Conservation (phyloP, 768 basidiomycete species). For the Mycena sanguinolenta region DNA sequence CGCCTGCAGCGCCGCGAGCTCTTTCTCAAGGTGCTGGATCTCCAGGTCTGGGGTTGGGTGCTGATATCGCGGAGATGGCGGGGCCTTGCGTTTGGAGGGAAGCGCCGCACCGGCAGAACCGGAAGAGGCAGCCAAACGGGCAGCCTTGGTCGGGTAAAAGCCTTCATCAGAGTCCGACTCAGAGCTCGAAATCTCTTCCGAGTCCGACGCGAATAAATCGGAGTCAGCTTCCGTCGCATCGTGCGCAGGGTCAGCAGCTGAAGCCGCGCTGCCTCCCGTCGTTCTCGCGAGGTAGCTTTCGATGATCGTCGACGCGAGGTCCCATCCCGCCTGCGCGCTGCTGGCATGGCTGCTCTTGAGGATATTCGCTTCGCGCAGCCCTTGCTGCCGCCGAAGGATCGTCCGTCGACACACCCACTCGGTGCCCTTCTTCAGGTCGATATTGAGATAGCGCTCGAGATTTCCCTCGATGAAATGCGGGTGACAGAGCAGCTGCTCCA, state of each 20-base stretch:
- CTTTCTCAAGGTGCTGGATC: not conserved
- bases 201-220: no score
- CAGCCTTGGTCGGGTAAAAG: slow-evolving; percentile 12
- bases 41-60: not conserved
- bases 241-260: no score
- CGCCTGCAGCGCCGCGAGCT: slow-evolving; percentile 1
- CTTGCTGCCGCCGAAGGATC: not conserved
- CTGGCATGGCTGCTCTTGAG: not conserved
- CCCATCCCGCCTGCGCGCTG: not conserved
- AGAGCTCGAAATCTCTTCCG: not conserved
- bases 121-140: not conserved
- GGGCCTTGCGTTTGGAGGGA: not conserved
- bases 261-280: no score
- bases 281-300: slow-evolving; percentile 7
- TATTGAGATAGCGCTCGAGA: not conserved
- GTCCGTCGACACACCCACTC: slow-evolving; percentile 17
- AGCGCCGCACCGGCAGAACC: not conserved
- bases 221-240: no score
- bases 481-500: not conserved
- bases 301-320: slow-evolving; percentile 8
- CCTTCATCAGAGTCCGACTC: not conserved
- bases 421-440: slow-evolving; percentile 11
- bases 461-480: not conserved
- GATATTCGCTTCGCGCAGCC: not conserved
- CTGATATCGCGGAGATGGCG: not conserved